Evolutionary conservation across 2,329 filamentous ascomycete genomes (phyloP), one percentile per base, ranked within the genome.

Genomic region (Pseudocercospora fuligena): DNA sequence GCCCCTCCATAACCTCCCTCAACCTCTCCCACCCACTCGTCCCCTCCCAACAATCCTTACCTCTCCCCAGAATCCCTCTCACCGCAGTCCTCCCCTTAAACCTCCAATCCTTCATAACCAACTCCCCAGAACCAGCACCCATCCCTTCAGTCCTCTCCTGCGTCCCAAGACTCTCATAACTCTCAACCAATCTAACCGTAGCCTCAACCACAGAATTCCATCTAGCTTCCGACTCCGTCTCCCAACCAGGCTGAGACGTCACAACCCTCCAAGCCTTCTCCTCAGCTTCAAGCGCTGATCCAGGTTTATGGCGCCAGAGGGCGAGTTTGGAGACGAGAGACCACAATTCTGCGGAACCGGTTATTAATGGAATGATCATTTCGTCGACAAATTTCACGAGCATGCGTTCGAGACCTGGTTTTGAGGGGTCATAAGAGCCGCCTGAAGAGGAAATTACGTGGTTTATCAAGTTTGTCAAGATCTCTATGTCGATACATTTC

Each of bases 231-330:
- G 88, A 86, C 47, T 87, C 86, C 29, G 87, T 83, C 69, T 85
- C 83, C 80, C 81, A 84, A 2, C 82, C 82, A 0, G 87, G 83
- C 72, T 87, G 80, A 60, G 84, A 83, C 0, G 86, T 82, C 0
- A 90, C 87, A 0, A 91, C 88, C 1, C 95, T 87, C 94, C 94
- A 99, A 0, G 90, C 92, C 76, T 94, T 94, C 80, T 98, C 95
- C 31, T 94, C 88, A 1, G 92, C 92, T 5, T 93, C 91, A 1
- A 98, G 84, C 4, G 94, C 92, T 1, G 89, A 89, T 0, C 82
- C 80, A 1, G 90, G 91, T 61, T 92, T 90, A 2, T 87, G 81
- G 7, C 89, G 86, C 88, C 93, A 97, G 14, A 90, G 83, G 4
- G 92, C 88, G 16, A 96, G 82, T 5, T 89, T 88, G 0, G 89